Evolutionary conservation across 371 early-diverging fungal species (phyloP).

Genomic region (Rhizomucor miehei): DNA sequence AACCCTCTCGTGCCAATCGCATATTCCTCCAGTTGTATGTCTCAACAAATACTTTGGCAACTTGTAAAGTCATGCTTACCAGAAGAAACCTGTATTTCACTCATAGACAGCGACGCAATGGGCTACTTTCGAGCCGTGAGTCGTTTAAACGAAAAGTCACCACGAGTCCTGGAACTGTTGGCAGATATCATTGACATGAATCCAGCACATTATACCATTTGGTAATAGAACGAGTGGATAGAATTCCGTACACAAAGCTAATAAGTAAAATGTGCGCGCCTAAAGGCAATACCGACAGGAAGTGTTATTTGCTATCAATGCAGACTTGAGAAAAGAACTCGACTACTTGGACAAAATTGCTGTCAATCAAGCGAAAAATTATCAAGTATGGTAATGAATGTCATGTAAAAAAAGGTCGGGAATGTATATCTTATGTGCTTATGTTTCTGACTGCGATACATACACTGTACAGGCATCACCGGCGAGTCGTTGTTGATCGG

Average conservation of each 20-base stretch:
- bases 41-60: background rate
- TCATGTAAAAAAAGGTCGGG: background rate
- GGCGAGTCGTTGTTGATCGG: conserved; percentile 77
- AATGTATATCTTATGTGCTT: no score
- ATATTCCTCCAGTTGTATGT: conserved; percentile 79
- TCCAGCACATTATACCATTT: conserved; percentile 94
- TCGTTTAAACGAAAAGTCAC: conserved; percentile 64
- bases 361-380: conserved; percentile 81
- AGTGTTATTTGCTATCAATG: conserved; percentile 60
- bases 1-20: conserved; percentile 89
- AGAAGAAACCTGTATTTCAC: no score
- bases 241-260: background rate
- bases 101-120: conserved; percentile 79
- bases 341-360: conserved; percentile 72
- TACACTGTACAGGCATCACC: conserved; percentile 81
- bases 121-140: conserved; percentile 86
- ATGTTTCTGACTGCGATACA: background rate
- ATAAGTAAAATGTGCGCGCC: background rate
- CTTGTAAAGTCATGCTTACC: no score
- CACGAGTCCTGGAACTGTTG: conserved; percentile 81
- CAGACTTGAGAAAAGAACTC: conserved; percentile 70
- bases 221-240: conserved; percentile 74
- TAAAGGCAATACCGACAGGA: conserved; percentile 85
- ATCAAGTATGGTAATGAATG: conserved; percentile 83
- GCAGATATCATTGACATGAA: conserved; percentile 77